These are phyloP conservation scores for Boletellus emodensis DNA, from an alignment of 768 basidiomycete species.

Conservation along the genomic window DNA sequence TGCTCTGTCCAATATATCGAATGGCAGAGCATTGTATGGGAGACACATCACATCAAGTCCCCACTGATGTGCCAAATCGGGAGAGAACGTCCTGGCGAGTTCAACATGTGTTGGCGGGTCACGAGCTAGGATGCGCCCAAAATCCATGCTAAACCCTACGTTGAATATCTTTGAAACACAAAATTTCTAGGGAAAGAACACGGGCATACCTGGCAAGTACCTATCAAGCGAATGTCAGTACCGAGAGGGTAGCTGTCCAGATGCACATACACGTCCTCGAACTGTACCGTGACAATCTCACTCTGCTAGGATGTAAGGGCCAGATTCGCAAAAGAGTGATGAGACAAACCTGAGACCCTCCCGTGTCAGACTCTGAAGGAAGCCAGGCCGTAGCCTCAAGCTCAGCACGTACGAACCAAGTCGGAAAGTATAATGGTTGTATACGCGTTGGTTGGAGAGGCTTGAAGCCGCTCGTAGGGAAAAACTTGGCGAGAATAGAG, in stretches of 20 bases:
- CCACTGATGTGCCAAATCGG: conserved; percentile 44
- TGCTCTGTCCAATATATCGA: conserved; percentile 41
- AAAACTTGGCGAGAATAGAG: conserved; percentile 34
- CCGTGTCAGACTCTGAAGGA: conserved; percentile 19
- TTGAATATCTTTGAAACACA: not conserved
- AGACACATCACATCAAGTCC: conserved; percentile 50
- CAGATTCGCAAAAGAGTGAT: conserved; percentile 1
- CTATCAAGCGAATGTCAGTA: conserved; percentile 19
- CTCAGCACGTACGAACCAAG: conserved; percentile 59
- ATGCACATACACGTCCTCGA: conserved; percentile 46
- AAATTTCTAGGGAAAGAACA: not conserved
- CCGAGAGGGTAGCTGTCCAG: not conserved
- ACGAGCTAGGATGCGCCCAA: conserved; percentile 43
- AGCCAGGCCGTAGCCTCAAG: conserved; percentile 36
- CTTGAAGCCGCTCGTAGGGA: conserved; percentile 38
- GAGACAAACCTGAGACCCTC: conserved; percentile 23
- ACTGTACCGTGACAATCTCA: conserved; percentile 31
- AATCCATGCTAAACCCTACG: conserved; percentile 23
- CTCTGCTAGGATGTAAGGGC: conserved; percentile 23
- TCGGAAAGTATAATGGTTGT: conserved; percentile 56
- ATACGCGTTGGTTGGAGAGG: conserved; percentile 44
- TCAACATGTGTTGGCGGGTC: conserved; percentile 21
- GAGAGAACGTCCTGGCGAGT: conserved; percentile 44
- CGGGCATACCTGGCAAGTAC: conserved; percentile 28
- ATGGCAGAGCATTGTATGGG: conserved; percentile 54